Evolutionary conservation across 306 rosid genomes (phyloP).

Genomic region (Acacia acuminata): DNA sequence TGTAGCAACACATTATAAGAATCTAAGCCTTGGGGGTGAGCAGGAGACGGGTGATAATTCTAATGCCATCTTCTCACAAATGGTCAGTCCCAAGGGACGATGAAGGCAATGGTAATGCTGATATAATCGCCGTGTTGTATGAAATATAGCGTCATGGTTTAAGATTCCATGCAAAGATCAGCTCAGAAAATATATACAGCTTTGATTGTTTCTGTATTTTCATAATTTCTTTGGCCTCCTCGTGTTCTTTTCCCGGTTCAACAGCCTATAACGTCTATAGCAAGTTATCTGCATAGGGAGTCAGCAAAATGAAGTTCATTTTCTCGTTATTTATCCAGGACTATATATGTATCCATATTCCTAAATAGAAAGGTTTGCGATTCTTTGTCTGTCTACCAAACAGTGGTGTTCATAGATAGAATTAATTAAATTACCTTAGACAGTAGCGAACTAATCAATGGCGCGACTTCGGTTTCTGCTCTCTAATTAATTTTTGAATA

Average conservation of each 20-base stretch:
- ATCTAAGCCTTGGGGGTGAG: conserved; percentile 42
- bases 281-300: background rate
- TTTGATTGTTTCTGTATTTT: background rate
- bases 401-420: background rate
- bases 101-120: conserved; percentile 21
- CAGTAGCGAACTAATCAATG: background rate
- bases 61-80: conserved; percentile 34
- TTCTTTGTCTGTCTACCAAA: conserved; percentile 11
- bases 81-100: conserved; percentile 35
- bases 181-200: conserved; percentile 21
- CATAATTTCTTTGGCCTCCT: conserved; percentile 25
- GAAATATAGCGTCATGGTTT: background rate
- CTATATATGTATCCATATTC: background rate
- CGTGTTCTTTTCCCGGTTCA: background rate
- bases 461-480: background rate
- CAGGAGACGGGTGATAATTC: conserved; percentile 22
- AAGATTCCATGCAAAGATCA: conserved; percentile 28
- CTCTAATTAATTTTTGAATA: background rate
- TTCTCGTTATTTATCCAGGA: background rate
- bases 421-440: background rate
- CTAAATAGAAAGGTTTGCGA: conserved; percentile 5
- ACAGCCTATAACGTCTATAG: background rate
- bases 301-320: background rate
- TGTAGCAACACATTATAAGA: conserved; percentile 35
- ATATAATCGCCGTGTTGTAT: background rate